Evolutionary conservation across 495 filamentous ascomycete genomes (phyloP).

Genomic region (Hypomontagnella submonticulosa): DNA sequence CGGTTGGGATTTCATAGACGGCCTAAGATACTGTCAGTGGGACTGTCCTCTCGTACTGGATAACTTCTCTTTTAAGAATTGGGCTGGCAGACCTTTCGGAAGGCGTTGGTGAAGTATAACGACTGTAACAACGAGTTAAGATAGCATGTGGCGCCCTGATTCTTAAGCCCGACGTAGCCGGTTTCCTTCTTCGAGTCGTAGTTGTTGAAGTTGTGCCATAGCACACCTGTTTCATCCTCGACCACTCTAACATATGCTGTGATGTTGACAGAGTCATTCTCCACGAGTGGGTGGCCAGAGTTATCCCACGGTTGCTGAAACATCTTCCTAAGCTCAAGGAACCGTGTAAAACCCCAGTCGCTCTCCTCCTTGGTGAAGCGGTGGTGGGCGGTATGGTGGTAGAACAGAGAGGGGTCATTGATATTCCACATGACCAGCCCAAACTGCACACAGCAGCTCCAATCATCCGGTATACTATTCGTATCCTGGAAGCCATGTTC

Average conservation of each 20-base stretch:
- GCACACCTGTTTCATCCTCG: conserved; percentile 97
- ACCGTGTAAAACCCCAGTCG: conserved; percentile 99
- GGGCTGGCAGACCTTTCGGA: conserved; percentile 77
- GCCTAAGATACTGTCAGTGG: conserved; percentile 66
- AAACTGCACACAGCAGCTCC: conserved; percentile 97
- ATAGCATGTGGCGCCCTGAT: conserved; percentile 98
- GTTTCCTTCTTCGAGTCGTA: conserved; percentile 99
- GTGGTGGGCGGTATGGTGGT: conserved; percentile 78
- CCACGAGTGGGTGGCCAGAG: conserved; percentile 79
- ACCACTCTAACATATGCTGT: conserved; percentile 94
- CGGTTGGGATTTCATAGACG: conserved; percentile 94
- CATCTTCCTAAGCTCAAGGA: conserved; percentile 84
- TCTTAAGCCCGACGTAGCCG: conserved; percentile 94
- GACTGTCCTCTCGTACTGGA: neutral
- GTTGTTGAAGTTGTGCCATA: conserved; percentile 98
- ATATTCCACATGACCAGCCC: conserved; percentile 92
- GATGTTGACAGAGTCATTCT: conserved; percentile 85
- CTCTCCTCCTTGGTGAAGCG: conserved; percentile 94
- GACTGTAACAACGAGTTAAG: conserved; percentile 97
- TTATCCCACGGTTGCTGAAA: conserved; percentile 73
- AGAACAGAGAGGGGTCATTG: conserved; percentile 82
- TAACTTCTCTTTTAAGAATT: neutral
- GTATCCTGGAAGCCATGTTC: conserved; percentile 82
- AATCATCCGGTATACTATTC: conserved; percentile 78
- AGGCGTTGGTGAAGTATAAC: conserved; percentile 95